phyloP scores from a whole-genome alignment of 2,329 filamentous ascomycete species.

The Calonectria hongkongensis region DNA sequence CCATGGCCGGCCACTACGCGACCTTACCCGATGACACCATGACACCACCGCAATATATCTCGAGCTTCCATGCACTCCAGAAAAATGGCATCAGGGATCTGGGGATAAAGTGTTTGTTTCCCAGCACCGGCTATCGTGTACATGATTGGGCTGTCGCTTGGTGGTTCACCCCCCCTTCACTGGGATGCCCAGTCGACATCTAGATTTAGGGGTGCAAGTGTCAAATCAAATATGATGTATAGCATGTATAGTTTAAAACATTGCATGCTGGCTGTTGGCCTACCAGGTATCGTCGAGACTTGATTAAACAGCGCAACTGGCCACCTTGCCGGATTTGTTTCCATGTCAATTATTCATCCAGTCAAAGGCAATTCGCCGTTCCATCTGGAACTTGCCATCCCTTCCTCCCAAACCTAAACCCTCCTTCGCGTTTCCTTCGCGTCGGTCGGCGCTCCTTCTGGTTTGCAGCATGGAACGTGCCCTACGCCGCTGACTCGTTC shows the following conservation, averaged over 20 bases:
- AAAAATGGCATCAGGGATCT: conserved; percentile 26
- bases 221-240: conserved; percentile 22
- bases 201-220: conserved; percentile 10
- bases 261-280: conserved; percentile 8
- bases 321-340: conserved; percentile 13
- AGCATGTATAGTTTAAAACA: conserved; percentile 24
- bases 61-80: conserved; percentile 18
- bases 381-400: conserved; percentile 24
- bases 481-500: neutral
- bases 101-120: conserved; percentile 38
- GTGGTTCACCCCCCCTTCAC: conserved; percentile 15
- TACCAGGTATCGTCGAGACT: neutral
- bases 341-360: conserved; percentile 17
- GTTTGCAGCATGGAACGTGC: conserved; percentile 1
- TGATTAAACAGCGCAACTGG: conserved; percentile 11
- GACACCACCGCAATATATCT: conserved; percentile 33
- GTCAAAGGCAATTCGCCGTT: conserved; percentile 6
- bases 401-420: conserved; percentile 13
- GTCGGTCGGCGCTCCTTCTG: neutral
- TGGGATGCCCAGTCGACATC: conserved; percentile 21
- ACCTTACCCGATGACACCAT: conserved; percentile 25
- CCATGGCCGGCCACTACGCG: conserved; percentile 3
- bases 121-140: neutral
- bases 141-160: conserved; percentile 13
- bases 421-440: conserved; percentile 26